Conservation (phyloP, 352 stramenopile genomes). For the Phytopythium sindhum region DNA sequence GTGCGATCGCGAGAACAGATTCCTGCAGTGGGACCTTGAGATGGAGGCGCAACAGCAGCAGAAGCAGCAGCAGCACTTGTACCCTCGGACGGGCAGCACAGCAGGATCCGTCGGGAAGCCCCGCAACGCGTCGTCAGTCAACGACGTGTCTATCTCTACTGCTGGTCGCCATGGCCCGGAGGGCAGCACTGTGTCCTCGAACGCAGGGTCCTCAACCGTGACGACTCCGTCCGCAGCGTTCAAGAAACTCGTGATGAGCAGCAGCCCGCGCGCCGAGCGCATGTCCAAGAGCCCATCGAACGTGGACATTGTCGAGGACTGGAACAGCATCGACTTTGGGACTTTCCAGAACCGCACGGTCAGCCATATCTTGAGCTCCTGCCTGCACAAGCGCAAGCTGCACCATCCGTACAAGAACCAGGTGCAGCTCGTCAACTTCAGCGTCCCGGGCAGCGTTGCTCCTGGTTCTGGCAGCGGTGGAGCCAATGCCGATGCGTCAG, state of each 20-base stretch:
- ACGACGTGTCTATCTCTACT: conserved; percentile 4
- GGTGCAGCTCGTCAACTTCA: conserved; percentile 82
- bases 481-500: not conserved
- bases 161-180: not conserved
- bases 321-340: conserved; percentile 73
- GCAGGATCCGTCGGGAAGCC: not conserved
- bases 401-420: conserved; percentile 85
- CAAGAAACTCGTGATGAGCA: conserved; percentile 43
- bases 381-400: conserved; percentile 78
- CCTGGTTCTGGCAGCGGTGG: not conserved
- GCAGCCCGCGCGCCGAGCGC: conserved; percentile 45
- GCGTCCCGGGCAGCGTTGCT: conserved; percentile 34
- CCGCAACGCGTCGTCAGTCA: not conserved
- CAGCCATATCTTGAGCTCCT: conserved; percentile 81
- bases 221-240: not conserved
- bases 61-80: conserved; percentile 13
- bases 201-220: not conserved
- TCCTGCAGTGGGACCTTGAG: conserved; percentile 72
- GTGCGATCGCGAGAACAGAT: conserved; percentile 80
- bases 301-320: conserved; percentile 76
- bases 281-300: conserved; percentile 67
- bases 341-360: conserved; percentile 84
- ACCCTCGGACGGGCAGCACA: not conserved
- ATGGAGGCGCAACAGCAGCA: conserved; percentile 39
- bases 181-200: not conserved